Evolutionary conservation across 352 stramenopile genomes (phyloP), one percentile per base, ranked within the genome.

Genomic region (Phytophthora pseudosyringae): DNA sequence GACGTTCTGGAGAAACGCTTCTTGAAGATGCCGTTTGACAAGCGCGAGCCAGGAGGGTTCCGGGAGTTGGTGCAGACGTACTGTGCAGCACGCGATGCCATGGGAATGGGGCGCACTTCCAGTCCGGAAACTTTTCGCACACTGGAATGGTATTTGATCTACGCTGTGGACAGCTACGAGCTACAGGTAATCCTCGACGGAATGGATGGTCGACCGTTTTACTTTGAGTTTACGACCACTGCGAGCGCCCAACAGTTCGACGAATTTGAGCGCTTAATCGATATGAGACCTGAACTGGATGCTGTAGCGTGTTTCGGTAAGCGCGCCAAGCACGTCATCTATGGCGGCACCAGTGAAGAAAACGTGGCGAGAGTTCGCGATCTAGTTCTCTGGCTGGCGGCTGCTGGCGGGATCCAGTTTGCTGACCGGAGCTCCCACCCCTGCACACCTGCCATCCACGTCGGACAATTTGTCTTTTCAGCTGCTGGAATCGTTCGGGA

Each of bases 1-100:
- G 67, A 67, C 29, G 3, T 75, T 21, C 55, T 75, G 16, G 61
- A 71, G 46, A 71, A 71, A 40, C 41, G 61, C 16, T 44, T 75
- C 12, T 1, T 71, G 32, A 65, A 62, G 18, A 56, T 35, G 38
- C 46, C 61, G 8, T 57, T 54, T 15, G 31, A 43, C 31, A 46
- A 69, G n/a, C 45, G 61, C 2, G 18, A 55, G 33, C 29, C 60
- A 6, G 18, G 35, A n/a, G 46, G 2, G 12, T 59, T 55, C 43
- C 52, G 46, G 25, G 52, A 69, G 11, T 18, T 69, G 12, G 52
- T 69, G 25, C 35, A 64, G 16, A 57, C 31, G 11, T 64, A 69
- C 53, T 64, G 52, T 0, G 21, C 16, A 21, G 51, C 52, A 5
- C 61, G 61, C 3, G 18, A 59, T 36, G 61, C 35, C 1, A 69